phyloP scores from a whole-genome alignment of 768 basidiomycete species.

The Boletus fagicola region DNA sequence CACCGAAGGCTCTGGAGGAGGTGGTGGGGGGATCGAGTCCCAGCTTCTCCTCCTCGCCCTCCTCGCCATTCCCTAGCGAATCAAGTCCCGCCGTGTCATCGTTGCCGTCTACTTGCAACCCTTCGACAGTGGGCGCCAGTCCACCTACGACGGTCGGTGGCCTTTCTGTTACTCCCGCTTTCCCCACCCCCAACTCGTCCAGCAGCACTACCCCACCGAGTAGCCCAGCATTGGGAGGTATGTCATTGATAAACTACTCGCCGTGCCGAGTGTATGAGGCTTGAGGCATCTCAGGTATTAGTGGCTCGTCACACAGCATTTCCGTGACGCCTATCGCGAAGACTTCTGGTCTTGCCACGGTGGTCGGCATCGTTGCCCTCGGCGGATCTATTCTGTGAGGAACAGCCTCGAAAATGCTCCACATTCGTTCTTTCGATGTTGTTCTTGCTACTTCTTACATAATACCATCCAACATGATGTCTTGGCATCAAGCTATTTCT shows the following conservation, averaged over 20 bases:
- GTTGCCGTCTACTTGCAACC: neutral
- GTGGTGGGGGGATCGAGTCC: neutral
- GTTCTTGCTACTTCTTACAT: neutral
- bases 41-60: neutral
- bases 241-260: neutral
- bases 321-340: neutral
- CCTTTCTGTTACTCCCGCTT: neutral
- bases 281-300: neutral
- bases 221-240: neutral
- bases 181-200: neutral
- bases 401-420: neutral
- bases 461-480: neutral
- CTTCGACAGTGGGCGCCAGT: neutral
- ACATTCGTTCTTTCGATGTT: too few species aligned
- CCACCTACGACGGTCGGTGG: neutral
- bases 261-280: neutral
- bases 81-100: neutral
- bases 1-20: conserved; percentile 5
- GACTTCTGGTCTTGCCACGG: conserved; percentile 4
- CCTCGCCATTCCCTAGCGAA: neutral
- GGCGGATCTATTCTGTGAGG: neutral
- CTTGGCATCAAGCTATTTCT: neutral
- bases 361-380: conserved; percentile 7
- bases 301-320: conserved; percentile 11
- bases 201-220: neutral